Conservation (phyloP, 176 grass and related monocot genomes). For the Saccharum spontaneum region DNA sequence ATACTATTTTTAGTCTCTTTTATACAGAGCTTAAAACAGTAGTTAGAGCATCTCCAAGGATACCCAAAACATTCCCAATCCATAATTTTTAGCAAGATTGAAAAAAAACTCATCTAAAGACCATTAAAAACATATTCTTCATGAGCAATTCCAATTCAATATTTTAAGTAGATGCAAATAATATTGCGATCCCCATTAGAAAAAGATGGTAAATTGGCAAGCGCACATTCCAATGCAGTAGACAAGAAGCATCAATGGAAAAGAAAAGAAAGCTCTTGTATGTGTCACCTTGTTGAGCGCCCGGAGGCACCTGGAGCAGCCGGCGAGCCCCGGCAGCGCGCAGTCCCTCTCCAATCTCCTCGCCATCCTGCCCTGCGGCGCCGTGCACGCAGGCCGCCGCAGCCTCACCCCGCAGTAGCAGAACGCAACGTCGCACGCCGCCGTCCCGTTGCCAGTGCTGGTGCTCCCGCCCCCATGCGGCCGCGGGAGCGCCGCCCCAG, state of each 20-base stretch:
- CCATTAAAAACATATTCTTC: neutral
- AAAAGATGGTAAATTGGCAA: neutral
- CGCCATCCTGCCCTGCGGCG: slow-evolving; percentile 42
- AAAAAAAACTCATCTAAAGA: neutral
- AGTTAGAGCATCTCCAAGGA: neutral
- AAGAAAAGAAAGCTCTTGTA: neutral
- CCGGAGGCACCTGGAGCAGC: slow-evolving; percentile 69
- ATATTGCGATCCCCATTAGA: neutral
- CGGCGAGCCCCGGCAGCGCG: slow-evolving; percentile 44
- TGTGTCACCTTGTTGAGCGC: slow-evolving; percentile 63
- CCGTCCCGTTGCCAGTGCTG: slow-evolving; percentile 34
- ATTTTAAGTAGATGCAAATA: too few relatives aligned
- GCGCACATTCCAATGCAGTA: neutral
- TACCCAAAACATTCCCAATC: too few relatives aligned
- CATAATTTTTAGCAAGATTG: too few relatives aligned
- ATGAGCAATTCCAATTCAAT: neutral
- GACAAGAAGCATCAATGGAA: neutral
- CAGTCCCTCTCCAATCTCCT: slow-evolving; percentile 62
- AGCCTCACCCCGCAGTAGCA: slow-evolving; percentile 76
- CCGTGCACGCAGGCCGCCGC: slow-evolving; percentile 52
- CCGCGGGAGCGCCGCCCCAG: slow-evolving; percentile 49
- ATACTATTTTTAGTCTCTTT: neutral
- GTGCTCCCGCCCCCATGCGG: neutral
- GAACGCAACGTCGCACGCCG: slow-evolving; percentile 61
- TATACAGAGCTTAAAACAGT: neutral